A percentile compares a stretch with the other conserved stretches of the same genome.
Evolutionary conservation across 2,329 filamentous ascomycete genomes (phyloP).

Genomic region (Claviceps purpurea): DNA sequence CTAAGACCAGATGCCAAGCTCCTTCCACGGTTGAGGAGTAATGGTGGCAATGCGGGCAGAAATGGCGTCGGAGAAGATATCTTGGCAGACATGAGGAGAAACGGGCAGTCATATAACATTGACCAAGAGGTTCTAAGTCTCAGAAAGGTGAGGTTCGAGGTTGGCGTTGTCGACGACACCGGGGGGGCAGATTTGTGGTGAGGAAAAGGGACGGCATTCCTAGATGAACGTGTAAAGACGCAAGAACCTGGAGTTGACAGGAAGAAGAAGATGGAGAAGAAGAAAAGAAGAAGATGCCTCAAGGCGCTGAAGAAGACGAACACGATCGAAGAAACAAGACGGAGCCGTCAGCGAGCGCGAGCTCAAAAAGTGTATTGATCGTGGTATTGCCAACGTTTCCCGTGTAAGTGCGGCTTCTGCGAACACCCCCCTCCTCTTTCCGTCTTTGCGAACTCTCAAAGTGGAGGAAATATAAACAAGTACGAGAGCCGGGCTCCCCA

Average conservation of each 20-base stretch:
- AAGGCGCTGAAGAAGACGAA: neutral
- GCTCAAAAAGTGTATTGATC: neutral
- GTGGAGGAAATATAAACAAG: neutral
- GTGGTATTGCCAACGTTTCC: neutral
- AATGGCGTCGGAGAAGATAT: conserved; percentile 11
- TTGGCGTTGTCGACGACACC: conserved; percentile 6
- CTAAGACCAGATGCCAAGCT: conserved; percentile 8
- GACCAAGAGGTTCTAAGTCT: neutral
- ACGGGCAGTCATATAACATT: neutral
- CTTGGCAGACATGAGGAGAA: conserved; percentile 17
- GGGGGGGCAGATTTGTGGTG: neutral
- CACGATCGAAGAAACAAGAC: neutral
- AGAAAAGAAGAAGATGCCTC: neutral
- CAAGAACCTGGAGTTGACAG: neutral
- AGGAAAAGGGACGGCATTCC: neutral
- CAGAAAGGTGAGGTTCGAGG: conserved; percentile 1
- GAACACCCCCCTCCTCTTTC: conserved; percentile 4
- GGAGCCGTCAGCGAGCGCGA: neutral
- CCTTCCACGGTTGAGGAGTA: conserved; percentile 10
- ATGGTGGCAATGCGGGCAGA: conserved; percentile 10
- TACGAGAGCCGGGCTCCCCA: conserved; percentile 2
- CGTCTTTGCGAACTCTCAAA: neutral
- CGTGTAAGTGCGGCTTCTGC: conserved; percentile 5
- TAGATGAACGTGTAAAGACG: neutral
- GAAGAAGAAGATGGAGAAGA: neutral